Percentiles rank a stretch among this genome's conserved stretches.
These are phyloP conservation scores for Naganishia liquefaciens DNA, from an alignment of 1,284 basidiomycete species.

Conservation along the genomic window DNA sequence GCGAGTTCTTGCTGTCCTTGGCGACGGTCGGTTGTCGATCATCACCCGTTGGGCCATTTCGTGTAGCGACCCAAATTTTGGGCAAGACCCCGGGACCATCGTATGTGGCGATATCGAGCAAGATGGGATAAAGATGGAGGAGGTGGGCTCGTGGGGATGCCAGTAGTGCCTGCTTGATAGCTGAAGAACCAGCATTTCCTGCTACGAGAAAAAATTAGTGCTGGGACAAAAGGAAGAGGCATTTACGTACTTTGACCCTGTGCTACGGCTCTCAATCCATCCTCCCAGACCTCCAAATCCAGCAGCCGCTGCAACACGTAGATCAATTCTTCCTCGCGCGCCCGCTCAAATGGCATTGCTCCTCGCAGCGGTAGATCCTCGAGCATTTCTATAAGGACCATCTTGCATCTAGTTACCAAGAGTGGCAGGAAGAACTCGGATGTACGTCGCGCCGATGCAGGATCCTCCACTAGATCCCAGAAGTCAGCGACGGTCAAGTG, in stretches of 20 bases:
- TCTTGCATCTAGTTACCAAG: slow-evolving; percentile 70
- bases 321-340: slow-evolving; percentile 83
- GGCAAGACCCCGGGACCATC: slow-evolving; percentile 34
- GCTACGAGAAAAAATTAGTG: slow-evolving; percentile 37
- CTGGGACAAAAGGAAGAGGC: slow-evolving; percentile 5
- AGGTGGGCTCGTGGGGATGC: slow-evolving; percentile 75
- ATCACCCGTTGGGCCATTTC: slow-evolving; percentile 15
- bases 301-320: slow-evolving; percentile 78
- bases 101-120: slow-evolving; percentile 72
- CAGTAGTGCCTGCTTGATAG: slow-evolving; percentile 66
- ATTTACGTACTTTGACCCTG: slow-evolving; percentile 5
- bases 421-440: slow-evolving; percentile 69
- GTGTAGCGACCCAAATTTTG: slow-evolving; percentile 32
- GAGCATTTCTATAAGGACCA: slow-evolving; percentile 69
- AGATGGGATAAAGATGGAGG: slow-evolving; percentile 75
- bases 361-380: slow-evolving; percentile 81
- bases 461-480: slow-evolving; percentile 61
- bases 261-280: slow-evolving; percentile 68
- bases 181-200: slow-evolving; percentile 58
- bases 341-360: slow-evolving; percentile 67
- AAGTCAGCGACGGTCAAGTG: slow-evolving; percentile 10
- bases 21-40: not conserved
- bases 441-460: slow-evolving; percentile 59
- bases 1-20: slow-evolving; percentile 22
- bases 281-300: slow-evolving; percentile 68